Evolutionary conservation across 2,329 filamentous ascomycete species (phyloP).

Genomic region (Penicillium decumbens): DNA sequence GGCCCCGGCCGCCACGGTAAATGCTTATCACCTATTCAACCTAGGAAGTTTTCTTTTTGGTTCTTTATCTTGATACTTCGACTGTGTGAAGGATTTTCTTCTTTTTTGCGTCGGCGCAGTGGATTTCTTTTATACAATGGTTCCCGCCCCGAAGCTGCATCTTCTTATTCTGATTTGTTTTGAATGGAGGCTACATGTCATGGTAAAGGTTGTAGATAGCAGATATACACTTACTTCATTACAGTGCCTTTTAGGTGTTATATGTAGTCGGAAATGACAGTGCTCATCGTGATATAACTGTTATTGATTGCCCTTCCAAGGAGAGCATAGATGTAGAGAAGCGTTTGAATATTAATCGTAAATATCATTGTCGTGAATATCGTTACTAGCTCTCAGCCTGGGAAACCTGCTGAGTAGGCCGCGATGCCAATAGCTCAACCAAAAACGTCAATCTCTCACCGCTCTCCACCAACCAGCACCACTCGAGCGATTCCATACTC

Average conservation of each 20-base stretch:
- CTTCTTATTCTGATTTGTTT: neutral
- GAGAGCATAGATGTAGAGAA: neutral
- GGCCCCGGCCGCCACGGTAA: conserved; percentile 51
- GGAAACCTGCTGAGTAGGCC: neutral
- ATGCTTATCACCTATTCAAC: conserved; percentile 6
- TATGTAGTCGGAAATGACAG: neutral
- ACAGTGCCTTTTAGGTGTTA: neutral
- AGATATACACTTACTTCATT: neutral
- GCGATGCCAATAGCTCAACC: conserved; percentile 31
- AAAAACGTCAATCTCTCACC: conserved; percentile 38
- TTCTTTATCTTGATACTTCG: neutral
- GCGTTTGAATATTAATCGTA: conserved; percentile 4
- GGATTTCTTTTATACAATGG: conserved; percentile 5
- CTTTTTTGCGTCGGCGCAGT: conserved; percentile 12
- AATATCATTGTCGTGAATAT: conserved; percentile 9
- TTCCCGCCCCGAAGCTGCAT: neutral
- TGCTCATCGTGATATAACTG: neutral
- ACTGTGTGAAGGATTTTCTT: neutral
- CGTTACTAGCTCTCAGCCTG: neutral
- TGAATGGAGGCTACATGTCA: neutral
- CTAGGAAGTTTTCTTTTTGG: neutral
- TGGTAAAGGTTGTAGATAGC: neutral
- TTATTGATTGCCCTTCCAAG: neutral
- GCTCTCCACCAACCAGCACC: conserved; percentile 41
- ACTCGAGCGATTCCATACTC: conserved; percentile 34